Evolutionary conservation across 495 filamentous ascomycete genomes (phyloP), one percentile per base, ranked within the genome.

Genomic region (Xylaria acuta): DNA sequence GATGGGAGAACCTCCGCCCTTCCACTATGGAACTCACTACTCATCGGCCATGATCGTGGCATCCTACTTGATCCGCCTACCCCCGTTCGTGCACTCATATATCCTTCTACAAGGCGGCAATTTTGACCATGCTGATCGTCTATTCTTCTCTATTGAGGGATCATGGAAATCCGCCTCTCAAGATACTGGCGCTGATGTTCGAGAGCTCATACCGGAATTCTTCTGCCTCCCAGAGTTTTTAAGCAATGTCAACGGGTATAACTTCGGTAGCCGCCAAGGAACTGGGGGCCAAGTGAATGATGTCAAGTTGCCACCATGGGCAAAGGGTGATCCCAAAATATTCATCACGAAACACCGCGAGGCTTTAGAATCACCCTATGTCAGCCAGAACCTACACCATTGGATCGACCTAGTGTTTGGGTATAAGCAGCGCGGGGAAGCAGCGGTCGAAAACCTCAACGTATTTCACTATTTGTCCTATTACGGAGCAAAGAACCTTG

Each of bases 1-100:
- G 78, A 97, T 98, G 88, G 93, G 91, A 51, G 95, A 96, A 75
- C 84, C 89, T 11, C 91, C 58, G 3, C 58, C 97, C 3, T 99
- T 98, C 78, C 97, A 99, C 80, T 98, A 98, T 77, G 96, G 96
- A 51, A 99, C 96, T 7, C 96, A 99, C 78, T 99, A 98, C 80
- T 98, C 97, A 27, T 98, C 96, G 6, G 97, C 96, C 25, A 99
- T 98, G 96, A 98, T 97, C 65, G 96, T 99, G 32, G 92, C 94
- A 38, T 97, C 95, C 0, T 99, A 97, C 76, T 87, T 99, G 54
- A 98, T 98, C 73, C 92, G 96, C 7, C 84, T 99, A 16, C 95
- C 97, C 72, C 96, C 96, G 0, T 99, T 98, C 79, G 94, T 97
- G 65, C 92, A 97, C 75, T 97, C 97, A 1, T 98, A 95, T 77